Percentiles rank a stretch among this genome's conserved stretches.
Conservation (phyloP, 805 yeast species). For the Saccharomycopsis malanga region DNA sequence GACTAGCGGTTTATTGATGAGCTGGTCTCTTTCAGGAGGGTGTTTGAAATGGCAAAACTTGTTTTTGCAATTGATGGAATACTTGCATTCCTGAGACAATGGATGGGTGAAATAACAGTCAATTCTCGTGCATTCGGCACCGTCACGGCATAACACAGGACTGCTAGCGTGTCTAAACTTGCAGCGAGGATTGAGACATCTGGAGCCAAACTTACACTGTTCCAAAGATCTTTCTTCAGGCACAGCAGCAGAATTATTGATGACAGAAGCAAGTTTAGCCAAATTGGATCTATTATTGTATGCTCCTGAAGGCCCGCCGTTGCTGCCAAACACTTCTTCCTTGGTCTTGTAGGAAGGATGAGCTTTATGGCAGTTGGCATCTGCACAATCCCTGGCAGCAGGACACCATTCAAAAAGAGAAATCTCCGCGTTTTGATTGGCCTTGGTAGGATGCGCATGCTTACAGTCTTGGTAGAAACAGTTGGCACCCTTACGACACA, state of each 20-base stretch:
- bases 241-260: slow-evolving; percentile 21
- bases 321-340: slow-evolving; percentile 24
- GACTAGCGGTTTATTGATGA: slow-evolving; percentile 29
- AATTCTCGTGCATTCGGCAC: slow-evolving; percentile 65
- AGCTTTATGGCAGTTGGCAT: slow-evolving; percentile 59
- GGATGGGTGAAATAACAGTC: slow-evolving; percentile 87
- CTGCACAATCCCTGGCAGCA: slow-evolving; percentile 41
- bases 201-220: slow-evolving; percentile 72
- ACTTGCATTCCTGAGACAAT: slow-evolving; percentile 69
- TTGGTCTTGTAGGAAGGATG: slow-evolving; percentile 69
- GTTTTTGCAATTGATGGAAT: slow-evolving; percentile 69
- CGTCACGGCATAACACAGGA: slow-evolving; percentile 71
- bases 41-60: slow-evolving; percentile 66
- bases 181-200: slow-evolving; percentile 74
- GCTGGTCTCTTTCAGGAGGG: slow-evolving; percentile 61
- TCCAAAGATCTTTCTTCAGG: slow-evolving; percentile 52
- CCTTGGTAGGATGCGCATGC: slow-evolving; percentile 89
- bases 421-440: slow-evolving; percentile 67
- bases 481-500: slow-evolving; percentile 70
- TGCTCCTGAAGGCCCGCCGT: slow-evolving; percentile 6
- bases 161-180: slow-evolving; percentile 80
- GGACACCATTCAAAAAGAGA: slow-evolving; percentile 70
- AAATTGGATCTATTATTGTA: slow-evolving; percentile 1
- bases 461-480: slow-evolving; percentile 79
- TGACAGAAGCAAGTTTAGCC: slow-evolving; percentile 23